Conservation (phyloP, 768 basidiomycete species). For the Rhizopogon vulgaris region DNA sequence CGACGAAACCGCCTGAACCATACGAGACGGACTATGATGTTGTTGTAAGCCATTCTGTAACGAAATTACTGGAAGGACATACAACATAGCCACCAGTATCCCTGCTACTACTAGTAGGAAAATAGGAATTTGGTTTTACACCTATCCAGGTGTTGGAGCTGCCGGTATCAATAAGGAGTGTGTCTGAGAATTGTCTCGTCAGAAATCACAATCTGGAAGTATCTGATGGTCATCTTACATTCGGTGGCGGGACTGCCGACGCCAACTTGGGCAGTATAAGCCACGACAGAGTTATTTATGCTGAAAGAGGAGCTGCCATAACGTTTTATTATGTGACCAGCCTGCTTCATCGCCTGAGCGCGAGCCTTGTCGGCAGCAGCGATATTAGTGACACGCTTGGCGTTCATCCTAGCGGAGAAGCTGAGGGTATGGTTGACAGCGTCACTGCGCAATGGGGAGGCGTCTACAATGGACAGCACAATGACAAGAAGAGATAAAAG, state of each 20-base stretch:
- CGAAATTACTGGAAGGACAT: not conserved
- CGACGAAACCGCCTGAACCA: conserved; percentile 15
- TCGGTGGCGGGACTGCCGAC: conserved; percentile 20
- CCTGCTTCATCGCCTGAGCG: conserved; percentile 6
- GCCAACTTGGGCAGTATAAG: conserved; percentile 23
- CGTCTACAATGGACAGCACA: conserved; percentile 8
- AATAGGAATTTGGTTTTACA: conserved; percentile 12
- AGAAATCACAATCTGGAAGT: not conserved
- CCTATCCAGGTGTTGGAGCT: conserved; percentile 29
- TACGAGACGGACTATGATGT: conserved; percentile 10
- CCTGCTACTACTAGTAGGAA: conserved; percentile 10
- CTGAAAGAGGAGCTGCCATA: not conserved
- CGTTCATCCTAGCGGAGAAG: conserved; percentile 11
- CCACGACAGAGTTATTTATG: conserved; percentile 12
- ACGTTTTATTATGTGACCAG: conserved; percentile 3
- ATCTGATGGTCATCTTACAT: conserved; percentile 13
- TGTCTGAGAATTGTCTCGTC: conserved; percentile 10
- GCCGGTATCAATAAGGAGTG: conserved; percentile 26
- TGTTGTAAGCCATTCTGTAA: conserved; percentile 4
- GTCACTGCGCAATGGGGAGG: conserved; percentile 7
- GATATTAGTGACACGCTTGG: conserved; percentile 3
- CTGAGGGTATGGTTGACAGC: conserved; percentile 7
- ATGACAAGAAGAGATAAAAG: conserved; percentile 12
- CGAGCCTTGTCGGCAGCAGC: conserved; percentile 17
- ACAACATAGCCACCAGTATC: conserved; percentile 17